A percentile compares a stretch with the other conserved stretches of the same genome.
Evolutionary conservation across 805 yeast species (phyloP).

Genomic region (Metschnikowia borealis): DNA sequence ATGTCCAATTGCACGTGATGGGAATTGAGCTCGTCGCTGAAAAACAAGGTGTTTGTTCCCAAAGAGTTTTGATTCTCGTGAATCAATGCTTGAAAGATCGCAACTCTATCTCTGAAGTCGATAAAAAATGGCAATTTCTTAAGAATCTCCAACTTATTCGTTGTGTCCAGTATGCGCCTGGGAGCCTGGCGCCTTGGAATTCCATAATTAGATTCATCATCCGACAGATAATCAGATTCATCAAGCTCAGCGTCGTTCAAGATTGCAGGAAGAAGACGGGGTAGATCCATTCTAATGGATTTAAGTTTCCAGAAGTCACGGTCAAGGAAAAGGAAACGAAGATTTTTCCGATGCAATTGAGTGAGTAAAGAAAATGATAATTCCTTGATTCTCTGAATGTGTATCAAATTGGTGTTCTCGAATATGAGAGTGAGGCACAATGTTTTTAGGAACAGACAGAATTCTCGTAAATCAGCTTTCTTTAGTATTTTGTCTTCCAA

Average conservation of each 20-base stretch:
- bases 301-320: constrained; percentile 51
- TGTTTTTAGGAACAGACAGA: constrained; percentile 47
- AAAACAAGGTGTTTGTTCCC: constrained; percentile 17
- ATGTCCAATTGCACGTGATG: constrained; percentile 46
- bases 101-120: constrained; percentile 70
- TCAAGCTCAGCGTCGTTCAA: constrained; percentile 42
- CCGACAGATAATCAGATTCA: constrained; percentile 13
- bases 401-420: constrained; percentile 13
- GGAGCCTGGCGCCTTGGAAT: neutral
- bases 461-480: constrained; percentile 32
- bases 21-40: constrained; percentile 13
- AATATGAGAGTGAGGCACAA: constrained; percentile 50
- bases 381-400: constrained; percentile 17
- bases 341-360: constrained; percentile 62
- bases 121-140: constrained; percentile 74
- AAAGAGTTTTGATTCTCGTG: constrained; percentile 44
- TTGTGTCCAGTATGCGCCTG: neutral
- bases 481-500: constrained; percentile 41
- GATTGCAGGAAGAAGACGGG: constrained; percentile 34
- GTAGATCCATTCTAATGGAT: constrained; percentile 28
- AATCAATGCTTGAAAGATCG: constrained; percentile 62
- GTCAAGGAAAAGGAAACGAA: constrained; percentile 53
- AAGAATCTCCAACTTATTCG: constrained; percentile 47
- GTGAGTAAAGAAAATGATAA: constrained; percentile 52
- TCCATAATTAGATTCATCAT: constrained; percentile 10